Base-by-base conservation (phyloP, 345 rosid species). In the Psidium friedrichsthalianum region DNA sequence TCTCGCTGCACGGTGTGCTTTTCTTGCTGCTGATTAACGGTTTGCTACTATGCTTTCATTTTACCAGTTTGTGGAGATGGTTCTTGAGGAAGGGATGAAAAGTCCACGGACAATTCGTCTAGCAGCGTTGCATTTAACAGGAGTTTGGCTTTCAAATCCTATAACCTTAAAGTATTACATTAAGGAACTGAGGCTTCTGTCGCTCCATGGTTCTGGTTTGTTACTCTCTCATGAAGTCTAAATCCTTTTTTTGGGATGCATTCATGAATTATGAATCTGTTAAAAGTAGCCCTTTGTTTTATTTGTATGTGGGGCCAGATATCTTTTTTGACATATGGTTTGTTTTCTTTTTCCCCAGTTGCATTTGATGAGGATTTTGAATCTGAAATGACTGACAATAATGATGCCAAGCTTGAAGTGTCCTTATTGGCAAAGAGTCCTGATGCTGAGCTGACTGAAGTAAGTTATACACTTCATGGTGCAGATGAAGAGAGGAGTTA, bases 301-400 rank as follows among this genome's bases (percentile, higher is more conserved):
- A 36, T 69, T 32, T 69, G 25, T 69, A 18, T 69, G 80, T 69
- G 47, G 47, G 64, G 61, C 11, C 40, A 47, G 42, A 42, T 56
- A 52, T 47, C 40, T 8, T 40, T 40, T 53, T 86, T 69, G 80
- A 69, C 25, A 69, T 18, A 58, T 20, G 32, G 56, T n/a, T 52
- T 0, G 25, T 82, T 52, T 82, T n/a, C 42, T 82, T 51, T 52
- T 82, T 49, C 89, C 47, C 81, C 87, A 97, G 99, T 97, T 91
- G 97, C 97, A 87, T 97, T 95, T 93, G 99, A 97, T 85, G 99
- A 97, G 92, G 99, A 97, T 92, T 97, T 97, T 93, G 99, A 97
- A 91, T 96, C 94, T 82, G 99, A 97, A 90, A 89, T 95, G 88
- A 85, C 90, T 84, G 98, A 94, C 85, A 97, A 94, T 91, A 88